Evolutionary conservation across 2,329 filamentous ascomycete species (phyloP).

Genomic region (Didymella pinodella): DNA sequence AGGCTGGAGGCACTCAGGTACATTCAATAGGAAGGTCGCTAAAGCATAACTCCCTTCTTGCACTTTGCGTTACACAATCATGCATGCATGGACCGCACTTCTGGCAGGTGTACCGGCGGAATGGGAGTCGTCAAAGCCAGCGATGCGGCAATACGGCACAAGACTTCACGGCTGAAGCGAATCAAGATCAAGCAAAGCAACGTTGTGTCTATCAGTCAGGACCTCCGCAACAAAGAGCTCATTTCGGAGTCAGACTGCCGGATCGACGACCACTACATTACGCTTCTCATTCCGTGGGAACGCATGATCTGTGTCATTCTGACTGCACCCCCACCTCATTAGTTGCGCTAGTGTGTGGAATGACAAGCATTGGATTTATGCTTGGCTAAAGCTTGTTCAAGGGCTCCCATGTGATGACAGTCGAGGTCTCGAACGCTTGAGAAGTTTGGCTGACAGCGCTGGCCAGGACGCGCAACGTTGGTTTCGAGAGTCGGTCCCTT

Average conservation of each 20-base stretch:
- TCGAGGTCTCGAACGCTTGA: conserved; percentile 11
- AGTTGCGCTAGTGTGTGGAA: conserved; percentile 7
- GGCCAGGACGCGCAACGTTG: conserved; percentile 11
- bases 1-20: not conserved
- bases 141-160: conserved; percentile 6
- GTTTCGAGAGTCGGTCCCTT: conserved; percentile 14
- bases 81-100: not conserved
- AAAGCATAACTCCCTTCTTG: not conserved
- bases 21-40: not conserved
- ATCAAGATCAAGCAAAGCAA: conserved; percentile 2
- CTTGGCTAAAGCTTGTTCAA: conserved; percentile 43
- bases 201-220: not conserved
- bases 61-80: not conserved
- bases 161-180: not conserved
- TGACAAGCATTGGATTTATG: conserved; percentile 33
- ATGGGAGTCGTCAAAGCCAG: not conserved
- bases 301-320: conserved; percentile 21
- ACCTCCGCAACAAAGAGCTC: not conserved
- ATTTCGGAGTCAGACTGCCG: conserved; percentile 1
- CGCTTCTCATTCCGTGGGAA: conserved; percentile 9
- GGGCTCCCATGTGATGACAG: conserved; percentile 7
- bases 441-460: conserved; percentile 5
- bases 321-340: conserved; percentile 9
- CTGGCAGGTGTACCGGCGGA: not conserved
- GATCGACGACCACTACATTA: conserved; percentile 5